Evolutionary conservation across 225 moss, liverwort and hornwort species (phyloP).

Genomic region (Ulota crispa): DNA sequence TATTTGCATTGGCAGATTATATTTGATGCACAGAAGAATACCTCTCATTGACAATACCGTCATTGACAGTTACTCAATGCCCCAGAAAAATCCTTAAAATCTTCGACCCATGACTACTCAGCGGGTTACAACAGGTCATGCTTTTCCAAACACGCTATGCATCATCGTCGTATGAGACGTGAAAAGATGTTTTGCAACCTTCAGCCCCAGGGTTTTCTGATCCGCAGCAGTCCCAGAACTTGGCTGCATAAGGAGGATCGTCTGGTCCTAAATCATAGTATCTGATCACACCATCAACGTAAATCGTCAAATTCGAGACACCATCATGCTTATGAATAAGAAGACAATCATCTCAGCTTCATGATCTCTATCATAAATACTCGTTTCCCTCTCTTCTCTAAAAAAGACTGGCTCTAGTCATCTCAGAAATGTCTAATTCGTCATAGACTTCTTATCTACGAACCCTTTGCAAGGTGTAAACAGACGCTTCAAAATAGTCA

Average conservation of each 20-base stretch:
- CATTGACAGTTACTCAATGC: not conserved
- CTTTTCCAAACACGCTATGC: constrained; percentile 37
- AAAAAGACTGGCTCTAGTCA: not conserved
- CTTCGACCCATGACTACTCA: not conserved
- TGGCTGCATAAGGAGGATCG: constrained; percentile 76
- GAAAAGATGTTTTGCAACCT: constrained; percentile 64
- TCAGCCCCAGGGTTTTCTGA: constrained; percentile 63
- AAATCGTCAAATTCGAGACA: constrained; percentile 7
- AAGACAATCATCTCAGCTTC: not conserved
- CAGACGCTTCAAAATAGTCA: not conserved
- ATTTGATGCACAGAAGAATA: not conserved
- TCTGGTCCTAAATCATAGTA: constrained; percentile 76
- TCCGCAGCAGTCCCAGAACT: constrained; percentile 84
- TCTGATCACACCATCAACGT: constrained; percentile 36
- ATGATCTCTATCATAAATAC: not conserved
- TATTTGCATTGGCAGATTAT: not conserved
- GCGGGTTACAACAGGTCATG: not conserved
- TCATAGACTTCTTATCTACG: not conserved
- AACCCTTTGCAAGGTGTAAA: not conserved
- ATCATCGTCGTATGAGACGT: constrained; percentile 69
- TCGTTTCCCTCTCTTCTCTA: not conserved
- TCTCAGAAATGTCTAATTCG: not conserved
- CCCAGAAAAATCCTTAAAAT: not conserved
- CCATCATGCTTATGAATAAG: not conserved
- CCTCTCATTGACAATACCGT: not conserved